phyloP scores from a whole-genome alignment of 2,329 filamentous ascomycete species.

The Fusarium heterosporum region DNA sequence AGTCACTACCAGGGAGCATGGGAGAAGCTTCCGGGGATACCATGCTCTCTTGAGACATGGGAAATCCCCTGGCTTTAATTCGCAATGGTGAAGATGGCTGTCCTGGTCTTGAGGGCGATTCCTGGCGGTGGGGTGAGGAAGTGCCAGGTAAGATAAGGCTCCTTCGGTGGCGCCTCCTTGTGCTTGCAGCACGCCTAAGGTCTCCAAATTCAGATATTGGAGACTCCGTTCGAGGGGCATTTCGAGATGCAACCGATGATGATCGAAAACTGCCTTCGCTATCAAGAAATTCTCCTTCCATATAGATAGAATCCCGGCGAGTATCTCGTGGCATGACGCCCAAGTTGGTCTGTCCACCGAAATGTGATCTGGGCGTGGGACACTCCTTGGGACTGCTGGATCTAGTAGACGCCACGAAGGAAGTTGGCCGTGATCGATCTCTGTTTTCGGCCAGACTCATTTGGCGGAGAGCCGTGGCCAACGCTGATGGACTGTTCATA shows the following conservation, averaged over 20 bases:
- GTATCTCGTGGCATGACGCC: slow-evolving; percentile 68
- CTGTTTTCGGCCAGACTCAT: slow-evolving; percentile 50
- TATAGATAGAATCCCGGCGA: slow-evolving; percentile 80
- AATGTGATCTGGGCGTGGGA: slow-evolving; percentile 88
- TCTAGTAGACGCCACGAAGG: slow-evolving; percentile 76
- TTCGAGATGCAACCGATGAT: slow-evolving; percentile 76
- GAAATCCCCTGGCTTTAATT: slow-evolving; percentile 80
- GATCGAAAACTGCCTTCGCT: slow-evolving; percentile 92
- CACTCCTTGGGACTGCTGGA: slow-evolving; percentile 93
- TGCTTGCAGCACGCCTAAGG: slow-evolving; percentile 79
- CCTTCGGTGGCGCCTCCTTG: slow-evolving; percentile 84
- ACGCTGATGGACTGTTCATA: slow-evolving; percentile 60
- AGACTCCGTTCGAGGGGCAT: slow-evolving; percentile 82
- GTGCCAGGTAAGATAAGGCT: slow-evolving; percentile 86
- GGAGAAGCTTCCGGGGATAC: slow-evolving; percentile 91
- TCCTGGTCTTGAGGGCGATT: slow-evolving; percentile 83
- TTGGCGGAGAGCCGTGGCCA: slow-evolving; percentile 65
- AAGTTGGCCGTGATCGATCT: slow-evolving; percentile 62
- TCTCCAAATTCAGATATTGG: slow-evolving; percentile 87
- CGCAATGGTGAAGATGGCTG: slow-evolving; percentile 89
- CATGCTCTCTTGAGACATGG: slow-evolving; percentile 71
- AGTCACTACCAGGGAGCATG: slow-evolving; percentile 84
- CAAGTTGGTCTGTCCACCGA: slow-evolving; percentile 67
- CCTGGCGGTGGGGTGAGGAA: slow-evolving; percentile 84
- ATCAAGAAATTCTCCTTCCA: slow-evolving; percentile 85